These are phyloP conservation scores for Stagonosporopsis rhizophila DNA, from an alignment of 2,329 filamentous ascomycete species.

Conservation along the genomic window DNA sequence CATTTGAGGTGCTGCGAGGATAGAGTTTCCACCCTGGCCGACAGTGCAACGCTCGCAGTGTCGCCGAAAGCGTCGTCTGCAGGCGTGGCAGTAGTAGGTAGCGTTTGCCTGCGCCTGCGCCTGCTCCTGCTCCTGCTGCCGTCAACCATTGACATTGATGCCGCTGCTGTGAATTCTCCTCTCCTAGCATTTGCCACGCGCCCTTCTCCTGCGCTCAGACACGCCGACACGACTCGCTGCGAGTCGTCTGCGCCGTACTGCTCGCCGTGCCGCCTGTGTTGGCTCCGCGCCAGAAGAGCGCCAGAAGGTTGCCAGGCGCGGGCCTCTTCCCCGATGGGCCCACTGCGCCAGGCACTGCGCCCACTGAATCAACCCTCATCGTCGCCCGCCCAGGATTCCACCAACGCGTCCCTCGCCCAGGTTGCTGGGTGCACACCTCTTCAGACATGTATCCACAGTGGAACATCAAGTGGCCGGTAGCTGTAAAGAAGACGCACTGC, in stretches of 20 bases:
- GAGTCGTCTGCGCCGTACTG: conserved; percentile 18
- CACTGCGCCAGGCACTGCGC: conserved; percentile 25
- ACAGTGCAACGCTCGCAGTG: background rate
- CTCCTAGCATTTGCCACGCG: conserved; percentile 7
- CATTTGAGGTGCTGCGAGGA: conserved; percentile 5
- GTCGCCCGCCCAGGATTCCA: conserved; percentile 19
- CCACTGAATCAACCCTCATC: conserved; percentile 21
- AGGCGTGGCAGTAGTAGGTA: background rate
- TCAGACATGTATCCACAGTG: conserved; percentile 22
- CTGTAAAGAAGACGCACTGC: conserved; percentile 14
- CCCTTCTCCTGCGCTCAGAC: conserved; percentile 16
- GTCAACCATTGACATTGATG: background rate
- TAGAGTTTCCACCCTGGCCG: conserved; percentile 6
- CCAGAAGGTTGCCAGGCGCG: conserved; percentile 35
- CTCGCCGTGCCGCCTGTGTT: conserved; percentile 34
- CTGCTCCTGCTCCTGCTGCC: too few species aligned
- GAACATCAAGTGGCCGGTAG: conserved; percentile 10
- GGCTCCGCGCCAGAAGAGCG: conserved; percentile 40
- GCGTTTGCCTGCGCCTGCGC: background rate
- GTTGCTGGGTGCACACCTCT: conserved; percentile 35
- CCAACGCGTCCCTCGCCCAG: conserved; percentile 38
- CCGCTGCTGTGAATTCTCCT: too few species aligned
- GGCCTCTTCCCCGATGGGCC: conserved; percentile 43
- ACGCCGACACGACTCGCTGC: conserved; percentile 24
- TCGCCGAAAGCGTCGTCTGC: background rate